These are phyloP conservation scores for Millerozyma acaciae DNA, from an alignment of 805 yeast species.

Conservation along the genomic window DNA sequence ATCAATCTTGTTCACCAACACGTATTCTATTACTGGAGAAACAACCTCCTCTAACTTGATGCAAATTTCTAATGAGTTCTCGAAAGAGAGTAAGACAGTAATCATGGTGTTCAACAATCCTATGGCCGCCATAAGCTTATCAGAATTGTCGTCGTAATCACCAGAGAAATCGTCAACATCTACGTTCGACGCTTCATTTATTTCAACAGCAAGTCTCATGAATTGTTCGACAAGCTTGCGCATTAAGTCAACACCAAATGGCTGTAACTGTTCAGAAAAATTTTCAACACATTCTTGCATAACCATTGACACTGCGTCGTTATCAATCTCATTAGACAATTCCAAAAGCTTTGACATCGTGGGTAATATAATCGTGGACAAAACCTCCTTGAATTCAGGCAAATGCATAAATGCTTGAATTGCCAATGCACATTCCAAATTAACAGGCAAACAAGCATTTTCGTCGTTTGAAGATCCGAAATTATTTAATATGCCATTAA, in stretches of 20 bases:
- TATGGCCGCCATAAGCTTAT: constrained; percentile 76
- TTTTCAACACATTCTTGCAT: constrained; percentile 94
- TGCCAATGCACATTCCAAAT: constrained; percentile 80
- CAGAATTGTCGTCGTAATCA: constrained; percentile 40
- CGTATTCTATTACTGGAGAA: constrained; percentile 64
- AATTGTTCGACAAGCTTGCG: constrained; percentile 68
- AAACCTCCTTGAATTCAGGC: constrained; percentile 62
- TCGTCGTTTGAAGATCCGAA: constrained; percentile 19
- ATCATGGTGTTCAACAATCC: constrained; percentile 80
- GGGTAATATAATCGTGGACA: constrained; percentile 67
- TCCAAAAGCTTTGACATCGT: constrained; percentile 76
- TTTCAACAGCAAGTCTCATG: constrained; percentile 29
- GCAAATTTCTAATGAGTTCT: constrained; percentile 69
- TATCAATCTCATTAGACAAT: constrained; percentile 76
- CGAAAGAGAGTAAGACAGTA: constrained; percentile 77
- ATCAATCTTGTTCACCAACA: constrained; percentile 60
- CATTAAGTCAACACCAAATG: constrained; percentile 64
- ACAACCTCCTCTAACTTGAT: constrained; percentile 61
- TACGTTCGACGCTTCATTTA: constrained; percentile 49
- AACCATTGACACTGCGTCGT: constrained; percentile 81
- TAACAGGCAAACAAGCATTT: constrained; percentile 58
- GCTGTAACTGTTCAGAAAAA: constrained; percentile 80
- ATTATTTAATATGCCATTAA: constrained; percentile 31
- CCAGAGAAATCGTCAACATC: constrained; percentile 26
- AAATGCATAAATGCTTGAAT: constrained; percentile 71